phyloP scores from a whole-genome alignment of 1,139 yeast species.

The Magnusiomyces suaveolens region DNA sequence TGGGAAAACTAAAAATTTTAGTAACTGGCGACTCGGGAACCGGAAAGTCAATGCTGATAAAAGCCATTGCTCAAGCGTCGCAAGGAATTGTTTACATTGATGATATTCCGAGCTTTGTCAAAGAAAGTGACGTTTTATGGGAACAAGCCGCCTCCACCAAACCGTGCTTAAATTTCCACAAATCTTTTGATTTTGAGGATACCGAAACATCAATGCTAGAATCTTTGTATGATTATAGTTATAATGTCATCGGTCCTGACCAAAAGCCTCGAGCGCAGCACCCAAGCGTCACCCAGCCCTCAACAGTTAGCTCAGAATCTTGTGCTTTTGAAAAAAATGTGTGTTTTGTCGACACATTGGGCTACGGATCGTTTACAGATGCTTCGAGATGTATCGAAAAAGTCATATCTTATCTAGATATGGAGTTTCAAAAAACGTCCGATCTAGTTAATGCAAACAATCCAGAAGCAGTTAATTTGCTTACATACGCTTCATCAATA shows the following conservation, averaged over 20 bases:
- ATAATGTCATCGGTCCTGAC: background rate
- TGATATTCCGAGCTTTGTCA: constrained; percentile 12
- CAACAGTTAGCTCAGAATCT: constrained; percentile 16
- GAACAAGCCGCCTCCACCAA: constrained; percentile 1
- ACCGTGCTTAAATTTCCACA: constrained; percentile 10
- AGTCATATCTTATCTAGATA: constrained; percentile 23
- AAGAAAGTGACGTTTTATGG: background rate
- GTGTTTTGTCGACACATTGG: constrained; percentile 24
- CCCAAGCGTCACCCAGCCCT: constrained; percentile 13
- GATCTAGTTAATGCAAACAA: constrained; percentile 23
- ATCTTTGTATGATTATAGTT: background rate
- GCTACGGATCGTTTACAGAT: constrained; percentile 19
- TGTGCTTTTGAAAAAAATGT: constrained; percentile 23
- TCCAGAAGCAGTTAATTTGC: constrained; percentile 19
- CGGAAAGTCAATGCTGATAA: constrained; percentile 25
- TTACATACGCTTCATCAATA: constrained; percentile 24
- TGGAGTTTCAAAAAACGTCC: constrained; percentile 24
- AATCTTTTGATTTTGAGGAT: constrained; percentile 16
- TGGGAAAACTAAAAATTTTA: constrained; percentile 11
- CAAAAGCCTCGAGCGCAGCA: background rate
- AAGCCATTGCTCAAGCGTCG: constrained; percentile 20
- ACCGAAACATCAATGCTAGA: background rate
- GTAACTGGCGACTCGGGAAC: constrained; percentile 19
- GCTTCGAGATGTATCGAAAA: constrained; percentile 17
- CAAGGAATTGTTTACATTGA: constrained; percentile 25